Conservation (phyloP, 2,329 filamentous ascomycete genomes). For the Laburnicola sp. region DNA sequence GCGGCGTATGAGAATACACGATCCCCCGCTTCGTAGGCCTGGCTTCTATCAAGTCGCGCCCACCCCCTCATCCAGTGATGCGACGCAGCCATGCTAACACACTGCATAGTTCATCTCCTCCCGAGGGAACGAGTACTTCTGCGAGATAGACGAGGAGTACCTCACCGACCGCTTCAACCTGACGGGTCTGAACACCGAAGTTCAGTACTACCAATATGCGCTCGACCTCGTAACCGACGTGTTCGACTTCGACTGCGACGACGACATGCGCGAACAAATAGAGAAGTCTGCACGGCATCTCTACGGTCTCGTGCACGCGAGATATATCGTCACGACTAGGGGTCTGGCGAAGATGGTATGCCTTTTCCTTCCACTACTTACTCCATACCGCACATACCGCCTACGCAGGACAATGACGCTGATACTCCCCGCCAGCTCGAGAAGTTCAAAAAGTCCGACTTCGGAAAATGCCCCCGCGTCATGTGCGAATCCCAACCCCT, state of each 20-base stretch:
- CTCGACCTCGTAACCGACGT: conserved; percentile 96
- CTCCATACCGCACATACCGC: background rate
- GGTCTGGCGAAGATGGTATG: conserved; percentile 93
- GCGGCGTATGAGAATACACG: no score
- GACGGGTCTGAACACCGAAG: conserved; percentile 93
- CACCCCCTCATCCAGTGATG: conserved; percentile 3
- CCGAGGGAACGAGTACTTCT: conserved; percentile 97
- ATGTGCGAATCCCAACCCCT: conserved; percentile 92
- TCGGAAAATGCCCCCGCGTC: conserved; percentile 96
- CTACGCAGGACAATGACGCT: background rate
- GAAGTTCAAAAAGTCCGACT: conserved; percentile 98
- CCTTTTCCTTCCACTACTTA: background rate
- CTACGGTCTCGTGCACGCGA: conserved; percentile 92
- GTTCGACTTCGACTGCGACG: conserved; percentile 97
- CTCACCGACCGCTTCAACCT: conserved; percentile 97
- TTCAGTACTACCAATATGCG: conserved; percentile 98
- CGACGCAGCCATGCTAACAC: conserved; percentile 1
- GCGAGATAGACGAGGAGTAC: conserved; percentile 99
- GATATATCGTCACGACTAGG: conserved; percentile 94
- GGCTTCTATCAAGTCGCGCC: background rate
- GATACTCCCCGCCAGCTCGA: conserved; percentile 71
- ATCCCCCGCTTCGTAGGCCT: no score
- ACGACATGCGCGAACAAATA: conserved; percentile 96
- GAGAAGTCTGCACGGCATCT: conserved; percentile 96
- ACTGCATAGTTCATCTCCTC: conserved; percentile 85